Base-by-base conservation (phyloP, 768 basidiomycete species). In the Phlebiopsis gigantea region DNA sequence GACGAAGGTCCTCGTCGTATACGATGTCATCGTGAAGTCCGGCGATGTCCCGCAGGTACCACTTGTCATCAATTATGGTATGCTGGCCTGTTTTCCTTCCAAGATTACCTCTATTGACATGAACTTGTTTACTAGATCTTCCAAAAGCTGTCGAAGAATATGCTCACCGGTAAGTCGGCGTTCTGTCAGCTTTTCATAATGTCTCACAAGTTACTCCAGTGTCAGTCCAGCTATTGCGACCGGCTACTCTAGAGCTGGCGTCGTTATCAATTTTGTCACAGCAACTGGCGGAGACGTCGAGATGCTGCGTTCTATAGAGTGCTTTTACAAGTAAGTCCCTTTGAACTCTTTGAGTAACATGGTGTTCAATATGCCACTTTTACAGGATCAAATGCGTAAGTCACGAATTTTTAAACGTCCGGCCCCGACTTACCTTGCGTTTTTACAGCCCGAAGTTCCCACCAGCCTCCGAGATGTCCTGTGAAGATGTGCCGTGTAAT, bases 221-320 rank as follows among this genome's bases (percentile, higher is more conserved):
- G 90, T 94, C 63, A 83, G 90, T 19, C 87, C 91, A 54, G 93
- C 93, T 53, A 86, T 92, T 64, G 87, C 91, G n/a, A 82, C 90
- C 47, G 87, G 69, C 70, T 88, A 92, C 68, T 81, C 86, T 41
- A 86, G 93, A 52, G 88, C 93, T 55, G 97, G 96, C 26, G 90
- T 98, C 53, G 81, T 97, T 58, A 81, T 99, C 67, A 98, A 96
- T 71, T 94, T 98, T 65, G 95, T 98, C 60, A 97, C 95, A 56
- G 96, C 95, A 54, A 94, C 93, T 14, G 94, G 95, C 28, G 95
- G 94, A 42, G 96, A 98, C 70, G 95, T 98, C 55, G 96, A 98
- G 75, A 97, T 98, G 94, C 76, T 98, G 60, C 83, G 96, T 67
- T 91, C 90, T 63, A 98, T 98, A 79, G 96, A 98, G 77, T 96